These are phyloP conservation scores for Pyrenochaeta sp. DNA, from an alignment of 2,329 filamentous ascomycete genomes.

Conservation along the genomic window DNA sequence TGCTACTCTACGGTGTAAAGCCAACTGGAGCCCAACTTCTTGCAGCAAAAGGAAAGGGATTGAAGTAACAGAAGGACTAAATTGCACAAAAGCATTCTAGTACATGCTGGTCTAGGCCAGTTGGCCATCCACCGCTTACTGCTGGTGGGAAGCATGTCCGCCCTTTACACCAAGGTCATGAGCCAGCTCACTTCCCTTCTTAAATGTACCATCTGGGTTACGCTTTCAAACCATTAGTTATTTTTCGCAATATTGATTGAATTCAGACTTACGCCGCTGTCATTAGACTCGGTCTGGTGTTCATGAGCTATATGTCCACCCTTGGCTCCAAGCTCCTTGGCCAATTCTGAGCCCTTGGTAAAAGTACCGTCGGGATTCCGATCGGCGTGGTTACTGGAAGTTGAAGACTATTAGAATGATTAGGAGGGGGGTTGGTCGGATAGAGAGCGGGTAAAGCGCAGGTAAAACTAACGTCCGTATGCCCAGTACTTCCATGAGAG, in stretches of 20 bases:
- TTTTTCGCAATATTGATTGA: neutral
- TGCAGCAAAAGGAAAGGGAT: too few species aligned
- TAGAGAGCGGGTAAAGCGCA: neutral
- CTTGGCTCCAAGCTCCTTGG: conserved; percentile 48
- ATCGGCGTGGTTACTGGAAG: conserved; percentile 24
- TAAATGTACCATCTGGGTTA: conserved; percentile 55
- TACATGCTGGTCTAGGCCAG: neutral
- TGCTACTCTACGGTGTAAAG: too few species aligned
- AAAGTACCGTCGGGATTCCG: conserved; percentile 53
- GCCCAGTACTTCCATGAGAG: neutral
- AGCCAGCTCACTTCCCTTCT: conserved; percentile 45
- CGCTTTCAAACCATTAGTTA: conserved; percentile 20
- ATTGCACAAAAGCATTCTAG: too few species aligned
- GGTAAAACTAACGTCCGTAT: neutral
- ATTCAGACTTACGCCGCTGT: conserved; percentile 31
- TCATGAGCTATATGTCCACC: conserved; percentile 47
- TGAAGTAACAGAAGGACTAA: too few species aligned
- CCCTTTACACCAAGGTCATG: conserved; percentile 46
- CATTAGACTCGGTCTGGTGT: conserved; percentile 16
- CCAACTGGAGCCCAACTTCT: too few species aligned
- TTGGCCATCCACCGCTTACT: conserved; percentile 36
- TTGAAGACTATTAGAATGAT: neutral
- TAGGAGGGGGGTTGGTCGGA: neutral
- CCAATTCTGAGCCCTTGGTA: conserved; percentile 47
- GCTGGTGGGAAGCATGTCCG: conserved; percentile 35